phyloP scores from a whole-genome alignment of 768 basidiomycete species.

The Austroboletus festivus region DNA sequence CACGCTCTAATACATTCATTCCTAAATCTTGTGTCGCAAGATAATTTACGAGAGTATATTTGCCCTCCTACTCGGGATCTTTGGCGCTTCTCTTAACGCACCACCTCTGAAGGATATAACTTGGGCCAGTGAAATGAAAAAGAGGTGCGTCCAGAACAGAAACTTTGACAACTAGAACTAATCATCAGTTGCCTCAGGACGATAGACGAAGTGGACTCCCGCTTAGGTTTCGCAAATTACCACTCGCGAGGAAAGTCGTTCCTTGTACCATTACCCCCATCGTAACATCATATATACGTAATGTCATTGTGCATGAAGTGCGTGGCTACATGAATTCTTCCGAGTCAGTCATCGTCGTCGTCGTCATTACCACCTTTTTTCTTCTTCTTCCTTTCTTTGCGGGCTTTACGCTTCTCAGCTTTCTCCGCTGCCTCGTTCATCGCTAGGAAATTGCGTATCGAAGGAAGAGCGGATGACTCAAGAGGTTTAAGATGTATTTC shows the following conservation, averaged over 20 bases:
- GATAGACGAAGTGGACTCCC: conserved; percentile 75
- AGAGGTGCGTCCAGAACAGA: conserved; percentile 48
- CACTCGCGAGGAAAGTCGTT: conserved; percentile 51
- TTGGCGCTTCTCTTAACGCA: conserved; percentile 71
- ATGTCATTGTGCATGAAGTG: conserved; percentile 1
- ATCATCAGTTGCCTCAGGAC: conserved; percentile 40
- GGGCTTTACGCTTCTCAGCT: conserved; percentile 64
- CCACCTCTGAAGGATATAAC: conserved; percentile 75
- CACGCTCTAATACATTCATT: not conserved
- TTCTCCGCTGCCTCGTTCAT: conserved; percentile 68
- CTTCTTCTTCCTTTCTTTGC: conserved; percentile 72
- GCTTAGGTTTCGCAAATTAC: conserved; percentile 59
- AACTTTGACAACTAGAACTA: not conserved
- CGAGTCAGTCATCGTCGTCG: conserved; percentile 33
- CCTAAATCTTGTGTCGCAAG: conserved; percentile 35
- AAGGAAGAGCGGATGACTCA: conserved; percentile 75
- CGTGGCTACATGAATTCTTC: not conserved
- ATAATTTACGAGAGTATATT: conserved; percentile 64
- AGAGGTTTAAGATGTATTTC: conserved; percentile 68
- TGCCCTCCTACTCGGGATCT: conserved; percentile 61
- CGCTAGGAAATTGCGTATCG: conserved; percentile 78
- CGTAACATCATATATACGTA: conserved; percentile 5
- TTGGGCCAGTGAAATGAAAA: conserved; percentile 88
- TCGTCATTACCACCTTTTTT: conserved; percentile 31
- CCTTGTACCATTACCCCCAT: conserved; percentile 17